Conservation (phyloP, 176 grass and related monocot species). For the Paspalum notatum region DNA sequence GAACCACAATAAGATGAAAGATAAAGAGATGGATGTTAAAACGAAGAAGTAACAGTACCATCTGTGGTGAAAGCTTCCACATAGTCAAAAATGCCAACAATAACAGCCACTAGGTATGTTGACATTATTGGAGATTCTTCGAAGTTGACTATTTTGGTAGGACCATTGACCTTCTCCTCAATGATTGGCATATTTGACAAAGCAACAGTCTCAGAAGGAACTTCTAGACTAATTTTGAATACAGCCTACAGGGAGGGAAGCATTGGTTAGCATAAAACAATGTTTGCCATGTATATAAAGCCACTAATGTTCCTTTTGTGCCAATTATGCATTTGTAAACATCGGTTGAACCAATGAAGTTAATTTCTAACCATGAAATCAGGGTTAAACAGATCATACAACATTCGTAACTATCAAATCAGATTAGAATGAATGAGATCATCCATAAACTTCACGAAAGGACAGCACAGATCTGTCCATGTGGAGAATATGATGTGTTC, state of each 20-base stretch:
- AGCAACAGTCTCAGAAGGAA: conserved; percentile 71
- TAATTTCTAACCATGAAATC: conserved; percentile 26
- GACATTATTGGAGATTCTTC: conserved; percentile 98
- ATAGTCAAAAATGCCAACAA: conserved; percentile 92
- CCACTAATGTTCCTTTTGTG: conserved; percentile 17
- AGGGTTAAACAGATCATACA: neutral
- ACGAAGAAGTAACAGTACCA: conserved; percentile 54
- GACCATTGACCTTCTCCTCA: conserved; percentile 82
- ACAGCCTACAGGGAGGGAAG: conserved; percentile 57
- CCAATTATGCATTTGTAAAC: conserved; percentile 21
- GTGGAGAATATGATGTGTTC: neutral
- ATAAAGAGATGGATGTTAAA: conserved; percentile 11
- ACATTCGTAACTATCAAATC: neutral
- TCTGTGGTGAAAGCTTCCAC: conserved; percentile 78
- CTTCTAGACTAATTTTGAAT: conserved; percentile 93
- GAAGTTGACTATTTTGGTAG: conserved; percentile 70
- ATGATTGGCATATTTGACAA: conserved; percentile 94
- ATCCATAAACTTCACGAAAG: neutral
- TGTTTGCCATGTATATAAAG: conserved; percentile 19
- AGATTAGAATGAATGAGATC: neutral
- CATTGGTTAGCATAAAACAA: neutral
- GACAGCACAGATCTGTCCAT: neutral
- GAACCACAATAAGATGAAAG: conserved; percentile 22
- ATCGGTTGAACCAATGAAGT: neutral
- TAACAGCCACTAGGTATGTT: conserved; percentile 86